Conservation (phyloP, 208 protist genomes). For the Naegleria fowleri region DNA sequence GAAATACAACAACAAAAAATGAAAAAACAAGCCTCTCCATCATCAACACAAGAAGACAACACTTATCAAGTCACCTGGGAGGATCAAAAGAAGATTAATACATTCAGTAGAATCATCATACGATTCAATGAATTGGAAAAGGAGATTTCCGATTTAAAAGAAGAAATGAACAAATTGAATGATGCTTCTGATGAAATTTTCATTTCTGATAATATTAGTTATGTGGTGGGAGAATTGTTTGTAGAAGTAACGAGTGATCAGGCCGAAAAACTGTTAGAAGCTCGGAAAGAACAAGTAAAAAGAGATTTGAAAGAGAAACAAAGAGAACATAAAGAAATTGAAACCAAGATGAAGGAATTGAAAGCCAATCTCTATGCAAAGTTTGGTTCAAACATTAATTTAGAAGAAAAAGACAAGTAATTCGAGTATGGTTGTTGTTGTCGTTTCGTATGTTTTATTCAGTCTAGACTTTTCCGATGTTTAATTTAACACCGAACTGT, state of each 20-base stretch:
- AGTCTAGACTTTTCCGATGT: too few relatives aligned
- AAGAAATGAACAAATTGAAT: constrained; percentile 50
- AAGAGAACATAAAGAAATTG: constrained; percentile 37
- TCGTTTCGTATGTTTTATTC: too few relatives aligned
- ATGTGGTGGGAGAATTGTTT: constrained; percentile 74
- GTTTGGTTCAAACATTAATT: constrained; percentile 74
- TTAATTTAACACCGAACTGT: too few relatives aligned
- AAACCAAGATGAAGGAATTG: constrained; percentile 52
- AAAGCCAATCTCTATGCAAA: constrained; percentile 77
- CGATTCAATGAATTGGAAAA: constrained; percentile 57
- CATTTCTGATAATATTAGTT: constrained; percentile 63
- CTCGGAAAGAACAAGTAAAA: constrained; percentile 49
- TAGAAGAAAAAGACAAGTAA: constrained; percentile 46
- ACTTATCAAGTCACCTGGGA: constrained; percentile 59
- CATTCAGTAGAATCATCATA: constrained; percentile 66
- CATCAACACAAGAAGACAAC: too few relatives aligned
- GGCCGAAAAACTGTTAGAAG: constrained; percentile 61
- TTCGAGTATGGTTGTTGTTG: too few relatives aligned
- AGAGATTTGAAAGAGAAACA: constrained; percentile 52
- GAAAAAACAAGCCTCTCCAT: too few relatives aligned
- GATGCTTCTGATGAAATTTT: constrained; percentile 57
- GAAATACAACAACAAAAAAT: too few relatives aligned
- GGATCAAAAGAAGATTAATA: constrained; percentile 73
- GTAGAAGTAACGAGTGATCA: constrained; percentile 60
- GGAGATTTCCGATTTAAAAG: constrained; percentile 45